Evolutionary conservation across 139 green algal genomes (phyloP).

Genomic region (Asterochloris erici): DNA sequence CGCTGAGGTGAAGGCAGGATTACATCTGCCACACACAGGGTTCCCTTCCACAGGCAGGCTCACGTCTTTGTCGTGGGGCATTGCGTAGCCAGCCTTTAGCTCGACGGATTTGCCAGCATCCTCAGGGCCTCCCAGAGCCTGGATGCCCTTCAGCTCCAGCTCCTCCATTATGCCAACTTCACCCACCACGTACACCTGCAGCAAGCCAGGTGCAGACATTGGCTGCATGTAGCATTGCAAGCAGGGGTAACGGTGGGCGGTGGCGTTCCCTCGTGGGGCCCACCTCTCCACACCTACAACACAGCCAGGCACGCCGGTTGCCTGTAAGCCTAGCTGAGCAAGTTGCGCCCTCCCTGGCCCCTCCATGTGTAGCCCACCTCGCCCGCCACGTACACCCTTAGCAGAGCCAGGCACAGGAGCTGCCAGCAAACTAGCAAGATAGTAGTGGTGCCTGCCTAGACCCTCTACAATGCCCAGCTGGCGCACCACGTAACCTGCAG

Average conservation of each 20-base stretch:
- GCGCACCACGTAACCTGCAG: too few species aligned
- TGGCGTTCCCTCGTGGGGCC: neutral
- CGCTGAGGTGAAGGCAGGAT: neutral
- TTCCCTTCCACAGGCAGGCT: constrained; percentile 13
- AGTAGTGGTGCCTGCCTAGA: too few species aligned
- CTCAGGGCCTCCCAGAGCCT: constrained; percentile 85
- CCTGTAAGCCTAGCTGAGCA: neutral
- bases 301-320: neutral
- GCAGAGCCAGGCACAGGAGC: neutral
- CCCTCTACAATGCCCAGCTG: too few species aligned
- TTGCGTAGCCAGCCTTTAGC: constrained; percentile 73
- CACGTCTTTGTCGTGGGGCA: constrained; percentile 92
- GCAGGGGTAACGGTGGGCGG: neutral
- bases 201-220: too few species aligned
- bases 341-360: too few species aligned
- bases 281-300: neutral
- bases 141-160: constrained; percentile 92
- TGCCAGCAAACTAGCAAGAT: neutral
- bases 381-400: constrained; percentile 77
- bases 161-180: constrained; percentile 94
- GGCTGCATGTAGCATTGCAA: neutral
- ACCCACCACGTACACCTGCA: constrained; percentile 80
- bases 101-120: constrained; percentile 86
- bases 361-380: constrained; percentile 59
- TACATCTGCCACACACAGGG: neutral